Percentiles rank a stretch among this genome's conserved stretches.
phyloP scores from a whole-genome alignment of 148 eudicot genomes.

The Gaultheria prostrata region DNA sequence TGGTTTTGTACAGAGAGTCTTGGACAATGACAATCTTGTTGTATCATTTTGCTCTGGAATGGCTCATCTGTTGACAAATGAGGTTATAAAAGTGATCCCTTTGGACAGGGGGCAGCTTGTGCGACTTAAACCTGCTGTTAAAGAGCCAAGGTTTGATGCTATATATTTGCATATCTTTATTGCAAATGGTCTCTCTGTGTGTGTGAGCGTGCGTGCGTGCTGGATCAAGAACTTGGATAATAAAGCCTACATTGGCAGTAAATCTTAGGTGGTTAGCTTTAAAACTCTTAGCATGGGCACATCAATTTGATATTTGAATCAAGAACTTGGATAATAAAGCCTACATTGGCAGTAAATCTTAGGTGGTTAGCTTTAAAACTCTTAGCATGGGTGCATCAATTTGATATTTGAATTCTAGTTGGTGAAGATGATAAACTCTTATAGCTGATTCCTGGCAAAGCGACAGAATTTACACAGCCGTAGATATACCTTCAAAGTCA shows the following conservation, averaged over 20 bases:
- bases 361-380: no score
- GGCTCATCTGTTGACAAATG: slow-evolving; percentile 62
- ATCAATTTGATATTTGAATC: not conserved
- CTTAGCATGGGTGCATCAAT: not conserved
- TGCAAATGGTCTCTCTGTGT: not conserved
- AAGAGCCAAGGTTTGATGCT: slow-evolving; percentile 70
- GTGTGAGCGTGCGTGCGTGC: no score
- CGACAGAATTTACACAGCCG: not conserved
- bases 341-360: not conserved
- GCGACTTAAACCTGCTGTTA: slow-evolving; percentile 64
- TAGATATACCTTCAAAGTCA: not conserved
- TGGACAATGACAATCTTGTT: slow-evolving; percentile 66
- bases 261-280: not conserved
- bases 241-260: not conserved
- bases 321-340: not conserved
- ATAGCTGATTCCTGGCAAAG: not conserved
- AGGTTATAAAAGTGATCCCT: slow-evolving; percentile 84
- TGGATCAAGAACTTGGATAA: not conserved
- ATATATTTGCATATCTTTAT: not conserved
- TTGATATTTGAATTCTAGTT: not conserved
- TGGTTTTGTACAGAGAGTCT: slow-evolving; percentile 84
- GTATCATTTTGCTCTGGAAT: slow-evolving; percentile 87
- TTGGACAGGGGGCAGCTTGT: slow-evolving; percentile 93
- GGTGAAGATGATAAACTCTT: not conserved
- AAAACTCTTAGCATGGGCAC: not conserved